Evolutionary conservation across 176 grass and related monocot genomes (phyloP).

Genomic region (Lolium perenne): DNA sequence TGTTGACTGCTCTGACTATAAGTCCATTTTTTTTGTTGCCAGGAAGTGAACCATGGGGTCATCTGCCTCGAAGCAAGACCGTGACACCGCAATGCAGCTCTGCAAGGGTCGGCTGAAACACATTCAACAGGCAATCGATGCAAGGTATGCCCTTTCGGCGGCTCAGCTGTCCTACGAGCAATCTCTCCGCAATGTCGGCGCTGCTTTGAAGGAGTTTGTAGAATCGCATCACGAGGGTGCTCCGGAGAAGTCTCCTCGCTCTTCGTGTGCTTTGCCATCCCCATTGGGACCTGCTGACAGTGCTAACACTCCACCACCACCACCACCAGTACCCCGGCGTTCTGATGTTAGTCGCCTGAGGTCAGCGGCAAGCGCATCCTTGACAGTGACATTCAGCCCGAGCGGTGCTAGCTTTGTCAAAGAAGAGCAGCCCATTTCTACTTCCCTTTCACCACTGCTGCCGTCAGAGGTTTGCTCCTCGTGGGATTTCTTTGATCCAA

Average conservation of each 20-base stretch:
- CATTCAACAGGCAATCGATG: constrained; percentile 53
- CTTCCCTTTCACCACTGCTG: constrained; percentile 10
- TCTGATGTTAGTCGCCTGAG: constrained; percentile 50
- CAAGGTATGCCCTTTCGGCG: constrained; percentile 61
- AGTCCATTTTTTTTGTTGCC: not conserved
- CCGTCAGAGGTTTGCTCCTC: constrained; percentile 36
- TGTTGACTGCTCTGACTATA: constrained; percentile 18
- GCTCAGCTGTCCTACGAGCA: constrained; percentile 60
- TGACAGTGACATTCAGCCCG: constrained; percentile 51
- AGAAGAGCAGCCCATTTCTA: constrained; percentile 11
- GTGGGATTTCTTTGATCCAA: constrained; percentile 73
- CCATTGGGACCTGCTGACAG: constrained; percentile 37
- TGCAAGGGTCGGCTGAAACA: constrained; percentile 60
- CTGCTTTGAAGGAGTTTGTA: constrained; percentile 51
- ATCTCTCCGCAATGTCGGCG: constrained; percentile 54
- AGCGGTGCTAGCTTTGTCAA: constrained; percentile 40
- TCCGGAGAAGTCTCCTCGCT: constrained; percentile 38
- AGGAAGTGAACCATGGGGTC: constrained; percentile 52
- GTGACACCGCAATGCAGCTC: constrained; percentile 32
- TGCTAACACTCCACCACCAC: constrained; percentile 23
- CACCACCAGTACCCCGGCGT: not conserved
- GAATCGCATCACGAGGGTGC: constrained; percentile 47
- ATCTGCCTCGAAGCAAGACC: constrained; percentile 54
- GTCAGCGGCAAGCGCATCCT: constrained; percentile 29
- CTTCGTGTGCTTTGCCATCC: constrained; percentile 46